Conservation (phyloP, 352 stramenopile genomes). For the Globisporangium radiosum region DNA sequence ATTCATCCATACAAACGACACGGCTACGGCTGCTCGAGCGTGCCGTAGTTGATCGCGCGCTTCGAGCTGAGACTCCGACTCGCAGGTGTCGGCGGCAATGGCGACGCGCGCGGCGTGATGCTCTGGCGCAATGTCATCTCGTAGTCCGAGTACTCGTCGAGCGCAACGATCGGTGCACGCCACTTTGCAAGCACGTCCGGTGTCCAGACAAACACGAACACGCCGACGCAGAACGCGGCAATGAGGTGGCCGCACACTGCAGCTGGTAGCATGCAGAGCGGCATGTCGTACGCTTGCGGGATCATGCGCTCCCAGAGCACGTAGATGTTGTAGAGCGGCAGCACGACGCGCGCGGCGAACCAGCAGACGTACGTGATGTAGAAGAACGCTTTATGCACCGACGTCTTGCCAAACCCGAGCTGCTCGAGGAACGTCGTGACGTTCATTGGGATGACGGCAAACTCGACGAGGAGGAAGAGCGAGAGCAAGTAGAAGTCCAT, state of each 20-base stretch:
- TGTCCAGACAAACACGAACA: conserved; percentile 82
- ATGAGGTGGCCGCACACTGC: conserved; percentile 79
- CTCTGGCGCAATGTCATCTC: conserved; percentile 72
- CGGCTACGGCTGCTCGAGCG: conserved; percentile 3
- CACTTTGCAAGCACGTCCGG: conserved; percentile 76
- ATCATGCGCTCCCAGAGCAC: conserved; percentile 69
- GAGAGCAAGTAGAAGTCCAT: conserved; percentile 77
- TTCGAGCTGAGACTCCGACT: conserved; percentile 17
- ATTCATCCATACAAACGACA: too few relatives aligned
- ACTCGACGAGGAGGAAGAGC: conserved; percentile 81
- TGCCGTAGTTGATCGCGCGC: conserved; percentile 24
- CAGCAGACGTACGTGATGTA: conserved; percentile 73
- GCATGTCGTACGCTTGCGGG: conserved; percentile 27
- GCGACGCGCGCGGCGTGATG: conserved; percentile 61
- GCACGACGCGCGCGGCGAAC: conserved; percentile 64
- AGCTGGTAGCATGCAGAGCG: conserved; percentile 58
- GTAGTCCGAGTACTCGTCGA: conserved; percentile 77
- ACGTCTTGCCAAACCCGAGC: conserved; percentile 60
- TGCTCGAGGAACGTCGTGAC: conserved; percentile 76
- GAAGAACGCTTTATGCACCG: conserved; percentile 54
- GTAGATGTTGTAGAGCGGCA: conserved; percentile 80
- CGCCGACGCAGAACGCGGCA: conserved; percentile 68
- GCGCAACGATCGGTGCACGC: conserved; percentile 48
- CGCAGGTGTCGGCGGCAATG: conserved; percentile 26
- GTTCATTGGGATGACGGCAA: conserved; percentile 79